Base-by-base conservation (phyloP, 768 basidiomycete species). In the Solioccasus polychromus region DNA sequence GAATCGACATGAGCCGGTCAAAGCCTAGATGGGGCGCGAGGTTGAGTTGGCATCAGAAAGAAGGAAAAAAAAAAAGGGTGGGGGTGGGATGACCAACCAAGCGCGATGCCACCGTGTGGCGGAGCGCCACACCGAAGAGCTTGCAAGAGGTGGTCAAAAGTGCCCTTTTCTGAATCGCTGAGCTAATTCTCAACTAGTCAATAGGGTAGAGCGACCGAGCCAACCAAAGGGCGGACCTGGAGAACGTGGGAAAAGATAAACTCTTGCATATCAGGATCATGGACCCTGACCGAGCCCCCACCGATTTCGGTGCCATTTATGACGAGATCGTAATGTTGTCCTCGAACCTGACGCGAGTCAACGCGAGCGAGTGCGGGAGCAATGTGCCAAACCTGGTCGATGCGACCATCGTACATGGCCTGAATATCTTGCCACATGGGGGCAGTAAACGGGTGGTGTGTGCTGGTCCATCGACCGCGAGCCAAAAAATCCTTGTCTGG, bases 371-470 rank as follows among this genome's bases (percentile, higher is more conserved):
- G 22, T 12, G 25, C n/a, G 39, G 31, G n/a, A 37, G 31, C 30
- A 35, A 28, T 38, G 1, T 50, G 42, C 35, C 75, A 53, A 58
- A 80, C 79, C 55, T 71, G 64, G 41, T 82, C 79, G 37, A 85
- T 69, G 55, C 80, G 73, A 29, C 89, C 91, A 32, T 70, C 70
- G 59, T 86, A 85, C 69, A 97, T 73, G 29, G 79, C 77, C 36
- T 81, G 74, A 20, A 95, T 74, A 64, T 97, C 94, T 64, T 95
- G 79, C 75, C 75, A 87, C 82, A 94, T 88, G 18, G 94, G 94
- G 8, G 94, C 93, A 11, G 94, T 97, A 68, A 97, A 97, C 3
- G 94, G 94, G 66, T 97, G 94, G 59, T 97, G 94, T 3, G 90
- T 83, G 52, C 88, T 88, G 53, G 88, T 87, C 89, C 91, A 95